Percentiles rank a stretch among this genome's conserved stretches.
Evolutionary conservation across 306 rosid genomes (phyloP).

Genomic region (Lablab purpureus): DNA sequence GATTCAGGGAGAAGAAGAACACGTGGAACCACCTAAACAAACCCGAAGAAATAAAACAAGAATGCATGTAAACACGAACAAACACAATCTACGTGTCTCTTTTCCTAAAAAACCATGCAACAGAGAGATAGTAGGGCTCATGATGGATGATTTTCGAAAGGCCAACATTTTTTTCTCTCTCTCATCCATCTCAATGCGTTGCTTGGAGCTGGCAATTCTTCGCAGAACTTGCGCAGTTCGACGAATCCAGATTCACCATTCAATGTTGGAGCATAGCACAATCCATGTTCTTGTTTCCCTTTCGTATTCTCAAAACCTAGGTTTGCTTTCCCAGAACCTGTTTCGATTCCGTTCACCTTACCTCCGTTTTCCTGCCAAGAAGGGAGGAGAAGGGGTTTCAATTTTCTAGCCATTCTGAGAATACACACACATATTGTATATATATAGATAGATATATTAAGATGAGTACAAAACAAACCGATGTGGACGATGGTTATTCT

Average conservation of each 20-base stretch:
- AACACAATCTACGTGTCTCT: slow-evolving; percentile 34
- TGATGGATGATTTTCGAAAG: background rate
- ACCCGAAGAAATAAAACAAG: slow-evolving; percentile 37
- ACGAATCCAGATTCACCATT: slow-evolving; percentile 25
- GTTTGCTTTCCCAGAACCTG: background rate
- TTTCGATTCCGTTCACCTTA: background rate
- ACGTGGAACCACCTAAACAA: slow-evolving; percentile 40
- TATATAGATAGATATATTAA: background rate
- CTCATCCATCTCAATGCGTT: slow-evolving; percentile 21
- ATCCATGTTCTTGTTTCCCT: background rate
- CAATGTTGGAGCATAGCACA: slow-evolving; percentile 33
- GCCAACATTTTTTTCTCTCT: background rate
- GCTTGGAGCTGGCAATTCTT: slow-evolving; percentile 54
- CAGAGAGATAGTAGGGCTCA: slow-evolving; percentile 39
- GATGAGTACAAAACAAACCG: background rate
- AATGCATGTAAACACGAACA: slow-evolving; percentile 35
- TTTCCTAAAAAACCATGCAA: slow-evolving; percentile 28
- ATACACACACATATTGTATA: background rate
- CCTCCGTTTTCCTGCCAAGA: background rate
- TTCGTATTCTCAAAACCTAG: slow-evolving; percentile 19
- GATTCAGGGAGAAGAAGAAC: slow-evolving; percentile 50
- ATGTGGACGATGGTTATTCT: background rate
- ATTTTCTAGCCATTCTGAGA: slow-evolving; percentile 19
- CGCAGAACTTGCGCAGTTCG: slow-evolving; percentile 55
- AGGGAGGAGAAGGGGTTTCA: slow-evolving; percentile 22